Evolutionary conservation across 306 rosid genomes (phyloP).

Genomic region (Ziziphus jujuba): DNA sequence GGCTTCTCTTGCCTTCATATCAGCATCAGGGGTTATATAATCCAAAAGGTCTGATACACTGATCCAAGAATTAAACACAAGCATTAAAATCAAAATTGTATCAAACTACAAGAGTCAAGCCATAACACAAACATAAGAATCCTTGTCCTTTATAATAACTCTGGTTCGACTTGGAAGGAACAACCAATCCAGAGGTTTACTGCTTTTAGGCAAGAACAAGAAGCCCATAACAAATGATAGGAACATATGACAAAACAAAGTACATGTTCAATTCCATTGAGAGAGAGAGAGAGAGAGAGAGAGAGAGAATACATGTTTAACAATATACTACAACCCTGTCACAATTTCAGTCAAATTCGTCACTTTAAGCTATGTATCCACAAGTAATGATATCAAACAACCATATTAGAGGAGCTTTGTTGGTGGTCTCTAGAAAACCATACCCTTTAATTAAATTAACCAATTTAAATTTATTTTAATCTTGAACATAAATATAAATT

Average conservation of each 20-base stretch:
- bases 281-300: no score
- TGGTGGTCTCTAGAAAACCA: neutral
- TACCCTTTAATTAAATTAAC: neutral
- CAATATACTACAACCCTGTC: no score
- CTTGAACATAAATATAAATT: no score
- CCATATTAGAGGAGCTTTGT: no score
- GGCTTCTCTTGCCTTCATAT: slow-evolving; percentile 87
- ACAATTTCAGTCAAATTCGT: no score
- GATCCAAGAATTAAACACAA: slow-evolving; percentile 9
- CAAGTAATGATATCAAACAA: neutral
- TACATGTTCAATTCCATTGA: no score
- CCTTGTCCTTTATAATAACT: neutral
- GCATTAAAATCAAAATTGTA: neutral
- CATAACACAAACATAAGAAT: neutral
- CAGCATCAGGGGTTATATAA: slow-evolving; percentile 91
- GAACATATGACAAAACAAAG: neutral
- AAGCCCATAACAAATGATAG: neutral
- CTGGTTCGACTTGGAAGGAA: neutral
- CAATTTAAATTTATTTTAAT: no score
- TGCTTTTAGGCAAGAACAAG: neutral
- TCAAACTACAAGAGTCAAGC: neutral
- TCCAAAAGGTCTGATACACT: slow-evolving; percentile 99
- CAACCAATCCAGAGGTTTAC: neutral
- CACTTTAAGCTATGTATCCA: neutral
- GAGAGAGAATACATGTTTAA: no score